Conservation (phyloP, 2,329 filamentous ascomycete species). For the Phyllosticta citrichinensis region DNA sequence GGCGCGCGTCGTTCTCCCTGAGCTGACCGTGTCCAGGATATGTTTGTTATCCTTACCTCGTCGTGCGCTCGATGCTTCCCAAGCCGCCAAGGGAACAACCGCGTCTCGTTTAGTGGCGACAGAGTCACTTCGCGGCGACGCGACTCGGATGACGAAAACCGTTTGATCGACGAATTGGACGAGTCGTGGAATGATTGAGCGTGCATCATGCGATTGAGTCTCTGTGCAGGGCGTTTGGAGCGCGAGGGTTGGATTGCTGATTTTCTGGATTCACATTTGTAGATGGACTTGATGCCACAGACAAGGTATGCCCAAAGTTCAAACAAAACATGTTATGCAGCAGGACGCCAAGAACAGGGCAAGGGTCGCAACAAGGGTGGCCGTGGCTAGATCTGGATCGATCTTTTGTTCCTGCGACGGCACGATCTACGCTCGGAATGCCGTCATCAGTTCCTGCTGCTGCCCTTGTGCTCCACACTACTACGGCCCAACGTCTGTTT, state of each 20-base stretch:
- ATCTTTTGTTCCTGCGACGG: not conserved
- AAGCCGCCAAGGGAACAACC: conserved; percentile 55
- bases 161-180: conserved; percentile 89
- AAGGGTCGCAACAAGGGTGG: not conserved
- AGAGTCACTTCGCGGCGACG: conserved; percentile 24
- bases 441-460: conserved; percentile 5
- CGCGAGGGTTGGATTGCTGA: conserved; percentile 4
- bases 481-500: not conserved
- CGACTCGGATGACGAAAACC: conserved; percentile 72
- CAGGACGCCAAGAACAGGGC: not conserved
- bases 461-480: not conserved
- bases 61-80: conserved; percentile 60
- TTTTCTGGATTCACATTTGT: not conserved
- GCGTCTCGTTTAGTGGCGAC: conserved; percentile 42
- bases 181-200: conserved; percentile 84
- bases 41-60: conserved; percentile 58
- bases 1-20: conserved; percentile 2
- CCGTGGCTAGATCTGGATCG: conserved; percentile 1
- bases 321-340: not conserved
- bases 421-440: conserved; percentile 6
- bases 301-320: not conserved
- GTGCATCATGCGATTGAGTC: not conserved
- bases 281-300: not conserved
- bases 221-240: conserved; percentile 5
- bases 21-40: conserved; percentile 28